Conservation (phyloP, 148 eudicot species). For the Simmondsia chinensis region DNA sequence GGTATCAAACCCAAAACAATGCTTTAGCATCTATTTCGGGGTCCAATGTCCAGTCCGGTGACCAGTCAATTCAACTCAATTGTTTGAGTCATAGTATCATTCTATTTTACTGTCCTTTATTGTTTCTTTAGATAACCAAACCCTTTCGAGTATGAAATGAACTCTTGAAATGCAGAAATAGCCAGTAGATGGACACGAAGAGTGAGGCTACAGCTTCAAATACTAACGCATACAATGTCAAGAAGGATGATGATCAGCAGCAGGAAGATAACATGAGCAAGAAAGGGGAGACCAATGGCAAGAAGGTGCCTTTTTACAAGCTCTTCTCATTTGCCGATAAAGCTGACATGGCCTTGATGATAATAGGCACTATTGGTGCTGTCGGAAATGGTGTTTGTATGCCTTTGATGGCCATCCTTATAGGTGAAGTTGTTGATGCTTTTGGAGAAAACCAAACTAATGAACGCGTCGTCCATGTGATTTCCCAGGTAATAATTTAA, state of each 20-base stretch:
- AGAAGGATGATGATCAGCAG: too few relatives aligned
- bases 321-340: conserved; percentile 61
- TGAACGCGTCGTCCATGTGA: conserved; percentile 19
- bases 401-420: conserved; percentile 50
- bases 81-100: too few relatives aligned
- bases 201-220: too few relatives aligned
- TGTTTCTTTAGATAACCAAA: too few relatives aligned
- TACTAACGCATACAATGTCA: too few relatives aligned
- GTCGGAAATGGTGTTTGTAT: conserved; percentile 45
- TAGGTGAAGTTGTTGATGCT: conserved; percentile 50
- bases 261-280: too few relatives aligned
- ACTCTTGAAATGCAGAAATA: too few relatives aligned
- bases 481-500: conserved; percentile 31
- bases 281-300: conserved; percentile 7
- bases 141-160: too few relatives aligned
- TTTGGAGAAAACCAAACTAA: conserved; percentile 46
- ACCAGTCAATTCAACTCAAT: too few relatives aligned
- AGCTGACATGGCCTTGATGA: conserved; percentile 42
- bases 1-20: not conserved
- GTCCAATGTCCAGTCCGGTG: not conserved
- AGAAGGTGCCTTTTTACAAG: conserved; percentile 45
- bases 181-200: too few relatives aligned
- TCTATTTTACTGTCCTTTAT: too few relatives aligned
- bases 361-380: conserved; percentile 50
- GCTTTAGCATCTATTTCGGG: not conserved